Percentiles rank a stretch among this genome's conserved stretches.
Conservation (phyloP, 2,329 filamentous ascomycete species). For the Bipolaris oryzae region DNA sequence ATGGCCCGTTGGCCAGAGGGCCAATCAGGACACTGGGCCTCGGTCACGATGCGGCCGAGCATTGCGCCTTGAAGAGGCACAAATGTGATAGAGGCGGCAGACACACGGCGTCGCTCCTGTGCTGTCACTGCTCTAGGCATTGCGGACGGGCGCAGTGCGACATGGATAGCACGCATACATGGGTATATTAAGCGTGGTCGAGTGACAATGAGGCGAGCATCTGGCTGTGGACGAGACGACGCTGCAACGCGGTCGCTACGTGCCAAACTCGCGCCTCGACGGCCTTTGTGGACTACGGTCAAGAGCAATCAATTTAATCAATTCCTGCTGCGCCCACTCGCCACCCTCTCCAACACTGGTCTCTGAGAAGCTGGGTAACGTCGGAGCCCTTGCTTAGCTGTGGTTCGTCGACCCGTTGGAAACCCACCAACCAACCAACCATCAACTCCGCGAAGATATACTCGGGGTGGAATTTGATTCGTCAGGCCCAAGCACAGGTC, state of each 20-base stretch:
- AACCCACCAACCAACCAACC: slow-evolving; percentile 30
- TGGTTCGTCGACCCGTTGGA: slow-evolving; percentile 24
- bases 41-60: slow-evolving; percentile 30
- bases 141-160: slow-evolving; percentile 29
- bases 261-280: not conserved
- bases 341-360: not conserved
- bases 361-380: slow-evolving; percentile 19
- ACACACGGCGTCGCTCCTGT: slow-evolving; percentile 23
- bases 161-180: slow-evolving; percentile 31
- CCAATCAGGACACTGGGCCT: slow-evolving; percentile 27
- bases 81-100: slow-evolving; percentile 28
- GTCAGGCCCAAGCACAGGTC: slow-evolving; percentile 19
- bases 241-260: not conserved
- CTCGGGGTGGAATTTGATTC: slow-evolving; percentile 24
- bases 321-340: slow-evolving; percentile 1
- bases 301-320: not conserved
- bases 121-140: slow-evolving; percentile 24
- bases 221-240: slow-evolving; percentile 1
- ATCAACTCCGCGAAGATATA: slow-evolving; percentile 19
- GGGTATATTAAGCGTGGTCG: slow-evolving; percentile 28
- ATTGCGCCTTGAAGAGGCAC: slow-evolving; percentile 17
- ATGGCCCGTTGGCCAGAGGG: slow-evolving; percentile 19
- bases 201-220: slow-evolving; percentile 17
- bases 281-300: not conserved
- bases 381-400: slow-evolving; percentile 25